Evolutionary conservation across 2,329 filamentous ascomycete species (phyloP).

Genomic region (Calonectria montana): DNA sequence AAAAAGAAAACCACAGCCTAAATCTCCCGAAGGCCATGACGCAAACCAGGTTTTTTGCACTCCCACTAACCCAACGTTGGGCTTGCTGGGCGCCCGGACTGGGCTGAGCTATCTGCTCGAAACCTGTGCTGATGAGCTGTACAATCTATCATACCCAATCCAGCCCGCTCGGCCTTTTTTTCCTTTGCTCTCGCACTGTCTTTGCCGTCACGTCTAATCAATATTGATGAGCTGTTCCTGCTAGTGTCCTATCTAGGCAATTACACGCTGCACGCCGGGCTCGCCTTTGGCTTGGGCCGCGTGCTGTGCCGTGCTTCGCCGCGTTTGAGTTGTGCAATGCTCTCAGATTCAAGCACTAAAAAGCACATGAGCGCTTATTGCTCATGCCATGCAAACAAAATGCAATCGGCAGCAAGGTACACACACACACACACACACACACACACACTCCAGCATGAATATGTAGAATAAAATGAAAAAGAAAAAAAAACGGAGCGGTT

Average conservation of each 20-base stretch:
- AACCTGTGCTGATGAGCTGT: conserved; percentile 17
- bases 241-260: conserved; percentile 9
- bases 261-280: background rate
- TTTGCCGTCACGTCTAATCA: conserved; percentile 9
- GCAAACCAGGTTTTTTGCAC: background rate
- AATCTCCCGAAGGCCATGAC: background rate
- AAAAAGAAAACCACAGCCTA: background rate
- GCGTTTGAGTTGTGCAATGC: background rate
- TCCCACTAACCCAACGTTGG: conserved; percentile 6
- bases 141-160: conserved; percentile 11
- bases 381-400: conserved; percentile 2
- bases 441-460: too few relatives aligned
- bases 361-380: background rate
- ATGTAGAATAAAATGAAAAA: background rate
- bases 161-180: conserved; percentile 10
- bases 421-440: background rate
- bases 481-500: background rate
- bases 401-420: background rate
- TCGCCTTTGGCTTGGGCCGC: conserved; percentile 11
- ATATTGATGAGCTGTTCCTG: conserved; percentile 19
- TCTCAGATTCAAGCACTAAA: conserved; percentile 4
- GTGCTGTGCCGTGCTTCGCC: conserved; percentile 24
- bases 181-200: background rate
- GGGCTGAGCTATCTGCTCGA: conserved; percentile 11
- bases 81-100: conserved; percentile 12